These are phyloP conservation scores for Gymnopilus dilepis DNA, from an alignment of 768 basidiomycete genomes.

Conservation along the genomic window DNA sequence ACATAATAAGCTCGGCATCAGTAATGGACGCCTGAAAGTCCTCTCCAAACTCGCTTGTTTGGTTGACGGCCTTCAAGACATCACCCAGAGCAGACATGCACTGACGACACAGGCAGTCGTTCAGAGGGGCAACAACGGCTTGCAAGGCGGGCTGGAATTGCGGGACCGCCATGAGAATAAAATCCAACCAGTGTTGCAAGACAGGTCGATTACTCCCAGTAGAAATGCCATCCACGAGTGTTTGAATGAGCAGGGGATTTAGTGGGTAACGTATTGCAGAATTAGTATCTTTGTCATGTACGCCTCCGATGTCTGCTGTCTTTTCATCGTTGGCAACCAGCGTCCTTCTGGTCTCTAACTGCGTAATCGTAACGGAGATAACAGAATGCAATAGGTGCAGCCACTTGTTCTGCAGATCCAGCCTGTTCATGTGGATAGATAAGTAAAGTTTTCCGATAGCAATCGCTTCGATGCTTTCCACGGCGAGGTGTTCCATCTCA, in stretches of 20 bases:
- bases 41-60: constrained; percentile 39
- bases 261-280: constrained; percentile 49
- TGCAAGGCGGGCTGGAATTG: constrained; percentile 80
- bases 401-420: constrained; percentile 92
- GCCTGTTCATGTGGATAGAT: constrained; percentile 67
- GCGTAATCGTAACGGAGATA: constrained; percentile 64
- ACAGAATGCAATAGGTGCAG: constrained; percentile 89
- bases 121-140: constrained; percentile 71
- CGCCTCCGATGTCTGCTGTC: constrained; percentile 36
- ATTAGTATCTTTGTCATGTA: constrained; percentile 39
- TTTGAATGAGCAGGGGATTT: constrained; percentile 77
- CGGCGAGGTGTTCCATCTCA: constrained; percentile 65
- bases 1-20: constrained; percentile 84
- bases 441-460: constrained; percentile 79
- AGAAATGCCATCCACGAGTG: constrained; percentile 82
- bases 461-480: constrained; percentile 71
- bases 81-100: constrained; percentile 62
- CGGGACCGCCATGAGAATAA: constrained; percentile 88
- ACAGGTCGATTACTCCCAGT: constrained; percentile 73
- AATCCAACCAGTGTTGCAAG: constrained; percentile 96
- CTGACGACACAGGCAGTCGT: constrained; percentile 80
- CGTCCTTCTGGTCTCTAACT: constrained; percentile 35
- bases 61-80: constrained; percentile 47
- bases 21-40: constrained; percentile 60
- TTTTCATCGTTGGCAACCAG: constrained; percentile 30